phyloP scores from a whole-genome alignment of 768 basidiomycete genomes.

The Amanita pseudoporphyria region DNA sequence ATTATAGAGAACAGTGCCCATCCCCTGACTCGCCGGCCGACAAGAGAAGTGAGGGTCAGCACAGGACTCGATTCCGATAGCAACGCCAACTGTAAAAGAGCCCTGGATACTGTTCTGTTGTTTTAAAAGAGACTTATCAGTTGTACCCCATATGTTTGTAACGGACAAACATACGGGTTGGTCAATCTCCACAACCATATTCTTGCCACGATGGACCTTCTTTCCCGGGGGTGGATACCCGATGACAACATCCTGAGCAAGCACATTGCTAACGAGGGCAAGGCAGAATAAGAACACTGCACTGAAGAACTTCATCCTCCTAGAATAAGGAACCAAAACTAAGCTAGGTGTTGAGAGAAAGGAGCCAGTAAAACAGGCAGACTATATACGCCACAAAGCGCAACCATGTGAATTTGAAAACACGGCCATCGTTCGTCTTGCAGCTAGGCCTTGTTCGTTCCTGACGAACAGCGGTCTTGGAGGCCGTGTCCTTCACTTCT shows the following conservation, averaged over 20 bases:
- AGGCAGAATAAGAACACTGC: not conserved
- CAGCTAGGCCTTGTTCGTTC: too few species aligned
- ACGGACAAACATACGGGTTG: not conserved
- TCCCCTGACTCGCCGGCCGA: conserved; percentile 13
- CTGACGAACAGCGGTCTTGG: too few species aligned
- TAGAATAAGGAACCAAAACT: not conserved
- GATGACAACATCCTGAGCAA: not conserved
- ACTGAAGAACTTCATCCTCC: conserved; percentile 1
- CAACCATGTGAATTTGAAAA: too few species aligned
- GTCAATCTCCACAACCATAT: not conserved
- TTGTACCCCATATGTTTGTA: too few species aligned
- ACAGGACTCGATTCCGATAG: conserved; percentile 32
- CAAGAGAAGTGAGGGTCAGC: conserved; percentile 18
- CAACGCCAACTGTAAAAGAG: conserved; percentile 23
- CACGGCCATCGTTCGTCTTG: too few species aligned
- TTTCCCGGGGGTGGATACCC: not conserved
- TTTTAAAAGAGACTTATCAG: not conserved
- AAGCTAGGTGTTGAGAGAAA: too few species aligned
- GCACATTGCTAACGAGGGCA: not conserved
- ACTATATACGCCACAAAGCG: too few species aligned
- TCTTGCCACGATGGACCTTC: not conserved
- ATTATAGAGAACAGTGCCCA: conserved; percentile 37
- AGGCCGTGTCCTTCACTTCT: too few species aligned
- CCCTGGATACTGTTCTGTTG: conserved; percentile 1
- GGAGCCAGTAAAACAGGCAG: too few species aligned